Percentiles rank a stretch among this genome's conserved stretches.
phyloP scores from a whole-genome alignment of 192 early-diverging fungal species.

The Funneliformis mosseae region DNA sequence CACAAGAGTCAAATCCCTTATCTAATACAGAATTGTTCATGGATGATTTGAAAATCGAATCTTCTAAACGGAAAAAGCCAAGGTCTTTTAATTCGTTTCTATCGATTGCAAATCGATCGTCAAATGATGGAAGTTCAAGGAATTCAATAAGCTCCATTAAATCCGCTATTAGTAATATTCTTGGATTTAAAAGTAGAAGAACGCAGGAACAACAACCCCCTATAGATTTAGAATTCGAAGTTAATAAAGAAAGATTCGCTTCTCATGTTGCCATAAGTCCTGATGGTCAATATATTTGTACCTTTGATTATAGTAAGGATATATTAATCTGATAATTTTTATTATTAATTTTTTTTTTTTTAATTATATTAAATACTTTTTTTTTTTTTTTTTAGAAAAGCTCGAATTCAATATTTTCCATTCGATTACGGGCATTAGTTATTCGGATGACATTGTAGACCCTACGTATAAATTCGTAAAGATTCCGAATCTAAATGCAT shows the following conservation, averaged over 20 bases:
- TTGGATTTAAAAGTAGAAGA: background rate
- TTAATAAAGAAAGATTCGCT: background rate
- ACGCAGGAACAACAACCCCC: background rate
- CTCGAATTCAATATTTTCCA: background rate
- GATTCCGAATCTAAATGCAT: background rate
- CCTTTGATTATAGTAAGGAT: background rate
- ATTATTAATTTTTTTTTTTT: background rate
- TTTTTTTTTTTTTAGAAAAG: background rate
- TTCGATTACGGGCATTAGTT: background rate
- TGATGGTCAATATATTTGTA: background rate
- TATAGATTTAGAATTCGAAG: background rate
- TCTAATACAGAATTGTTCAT: background rate
- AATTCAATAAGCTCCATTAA: background rate
- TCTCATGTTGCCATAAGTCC: background rate
- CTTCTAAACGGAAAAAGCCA: background rate
- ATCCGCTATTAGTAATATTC: background rate
- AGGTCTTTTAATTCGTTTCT: background rate
- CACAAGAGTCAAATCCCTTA: background rate
- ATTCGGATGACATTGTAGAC: background rate
- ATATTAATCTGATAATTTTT: background rate
- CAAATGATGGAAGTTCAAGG: background rate
- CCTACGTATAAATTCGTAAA: background rate
- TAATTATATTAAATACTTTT: too few relatives aligned
- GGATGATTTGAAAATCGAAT: background rate
- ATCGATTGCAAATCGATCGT: background rate